A percentile compares a stretch with the other conserved stretches of the same genome.
These are phyloP conservation scores for Wallacemonas sp. DNA, from an alignment of 208 protist species.

Conservation along the genomic window DNA sequence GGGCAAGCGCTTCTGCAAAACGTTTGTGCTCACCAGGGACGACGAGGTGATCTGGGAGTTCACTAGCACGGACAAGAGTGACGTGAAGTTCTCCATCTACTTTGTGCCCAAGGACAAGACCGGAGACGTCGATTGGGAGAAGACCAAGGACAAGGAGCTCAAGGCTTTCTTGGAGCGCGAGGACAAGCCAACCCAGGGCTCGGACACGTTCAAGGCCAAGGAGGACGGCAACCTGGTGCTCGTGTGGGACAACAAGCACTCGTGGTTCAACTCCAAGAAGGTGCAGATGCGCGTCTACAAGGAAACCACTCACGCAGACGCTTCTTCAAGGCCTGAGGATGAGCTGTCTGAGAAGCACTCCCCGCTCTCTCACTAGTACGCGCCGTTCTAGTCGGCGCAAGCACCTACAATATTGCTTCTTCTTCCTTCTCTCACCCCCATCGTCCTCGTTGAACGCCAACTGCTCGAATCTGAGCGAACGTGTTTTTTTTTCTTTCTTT, in stretches of 20 bases:
- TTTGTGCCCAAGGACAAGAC: slow-evolving; percentile 32
- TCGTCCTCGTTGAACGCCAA: too few species aligned
- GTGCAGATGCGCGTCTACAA: slow-evolving; percentile 74
- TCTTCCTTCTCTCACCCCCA: too few species aligned
- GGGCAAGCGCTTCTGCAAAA: slow-evolving; percentile 47
- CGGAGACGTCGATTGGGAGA: slow-evolving; percentile 16
- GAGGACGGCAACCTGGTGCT: slow-evolving; percentile 61
- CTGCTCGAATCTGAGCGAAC: too few species aligned
- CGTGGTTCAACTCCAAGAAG: slow-evolving; percentile 46
- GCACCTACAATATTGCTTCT: too few species aligned
- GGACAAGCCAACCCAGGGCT: slow-evolving; percentile 24
- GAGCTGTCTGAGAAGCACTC: slow-evolving; percentile 4
- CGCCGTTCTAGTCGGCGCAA: too few species aligned
- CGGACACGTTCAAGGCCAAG: slow-evolving; percentile 46
- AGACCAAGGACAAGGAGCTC: slow-evolving; percentile 33
- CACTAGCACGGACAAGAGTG: slow-evolving; percentile 35
- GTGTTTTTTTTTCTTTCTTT: too few species aligned
- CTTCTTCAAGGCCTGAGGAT: neutral
- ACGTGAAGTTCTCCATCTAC: slow-evolving; percentile 46
- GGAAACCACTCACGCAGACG: neutral
- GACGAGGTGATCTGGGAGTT: slow-evolving; percentile 74
- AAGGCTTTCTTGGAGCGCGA: slow-evolving; percentile 32
- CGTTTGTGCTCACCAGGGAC: slow-evolving; percentile 38
- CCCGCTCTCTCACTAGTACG: neutral
- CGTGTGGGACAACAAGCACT: slow-evolving; percentile 58